Evolutionary conservation across 2,329 filamentous ascomycete species (phyloP), one percentile per base, ranked within the genome.

Genomic region (Zasmidium cellare): DNA sequence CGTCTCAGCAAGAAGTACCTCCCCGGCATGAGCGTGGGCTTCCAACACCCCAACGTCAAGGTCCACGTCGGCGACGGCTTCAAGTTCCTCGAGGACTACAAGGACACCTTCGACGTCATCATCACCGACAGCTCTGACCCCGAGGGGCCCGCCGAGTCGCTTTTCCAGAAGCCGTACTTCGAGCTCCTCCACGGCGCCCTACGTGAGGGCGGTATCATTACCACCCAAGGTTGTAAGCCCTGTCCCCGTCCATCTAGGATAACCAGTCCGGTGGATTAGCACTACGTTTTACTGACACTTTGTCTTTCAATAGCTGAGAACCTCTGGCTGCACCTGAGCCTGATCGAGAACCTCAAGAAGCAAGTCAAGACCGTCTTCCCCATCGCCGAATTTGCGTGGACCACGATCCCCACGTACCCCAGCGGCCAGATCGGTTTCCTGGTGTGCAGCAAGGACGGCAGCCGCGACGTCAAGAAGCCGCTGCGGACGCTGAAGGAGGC

Each of bases 201-300:
- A 70, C 87, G 90, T 68, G 91, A 96, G 72, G 93, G 92, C 79
- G 94, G 94, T 82, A 92, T 99, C 75, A 97, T 99, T 81, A 93
- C 92, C 80, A 99, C 94, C 76, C 94, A 99, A 97, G 94, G 94
- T 99, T 96, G 91, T 96, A 92, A 85, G 91, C 87, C 88, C 87
- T 84, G 86, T 82, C 84, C 78, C 78, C 69, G 57, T 65, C 66
- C 63, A 59, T 47, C 45, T 47, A 7, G 49, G 31, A 22, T 22
- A 41, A 18, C 9, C 25, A 9, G 7, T 35, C 35, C 16, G 18
- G 35, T 20, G 44, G 51, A 59, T 48, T 41, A 41, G 52, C 50
- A 28, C 46, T 50, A 28, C 25, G 41, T 53, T 47, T 53, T 66
- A 58, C 67, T 71, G 55, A 72, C 65, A 41, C 50, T 23, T 23